Evolutionary conservation across 1,139 yeast genomes (phyloP).

Genomic region (Suhomyces yuchorum): DNA sequence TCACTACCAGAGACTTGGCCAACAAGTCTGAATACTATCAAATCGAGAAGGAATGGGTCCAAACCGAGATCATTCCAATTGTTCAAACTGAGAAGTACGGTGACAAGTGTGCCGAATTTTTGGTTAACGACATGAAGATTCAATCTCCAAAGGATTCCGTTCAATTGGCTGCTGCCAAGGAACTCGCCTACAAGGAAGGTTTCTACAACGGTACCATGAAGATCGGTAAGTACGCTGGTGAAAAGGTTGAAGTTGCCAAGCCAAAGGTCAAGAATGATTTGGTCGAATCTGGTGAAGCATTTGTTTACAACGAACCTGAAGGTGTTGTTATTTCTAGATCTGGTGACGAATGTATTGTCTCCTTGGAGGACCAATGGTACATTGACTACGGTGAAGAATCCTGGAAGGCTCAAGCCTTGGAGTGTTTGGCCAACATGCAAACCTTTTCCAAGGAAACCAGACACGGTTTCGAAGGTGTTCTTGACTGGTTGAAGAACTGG

Average conservation of each 20-base stretch:
- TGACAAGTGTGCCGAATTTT: conserved; percentile 79
- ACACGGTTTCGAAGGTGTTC: conserved; percentile 90
- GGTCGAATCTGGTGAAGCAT: conserved; percentile 76
- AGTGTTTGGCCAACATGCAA: conserved; percentile 76
- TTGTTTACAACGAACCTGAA: conserved; percentile 94
- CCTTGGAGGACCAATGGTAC: conserved; percentile 98
- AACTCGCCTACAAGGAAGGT: conserved; percentile 94
- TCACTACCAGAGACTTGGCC: conserved; percentile 79
- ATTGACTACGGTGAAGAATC: conserved; percentile 94
- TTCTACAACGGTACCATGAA: conserved; percentile 86
- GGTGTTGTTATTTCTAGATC: conserved; percentile 86
- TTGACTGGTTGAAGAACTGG: conserved; percentile 98
- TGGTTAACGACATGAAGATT: conserved; percentile 86
- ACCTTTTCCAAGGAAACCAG: conserved; percentile 83
- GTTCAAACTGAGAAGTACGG: conserved; percentile 86
- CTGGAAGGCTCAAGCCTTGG: conserved; percentile 87
- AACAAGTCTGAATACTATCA: conserved; percentile 92
- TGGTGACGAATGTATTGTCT: conserved; percentile 95
- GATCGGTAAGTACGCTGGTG: conserved; percentile 82
- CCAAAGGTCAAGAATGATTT: conserved; percentile 82
- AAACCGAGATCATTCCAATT: conserved; percentile 69
- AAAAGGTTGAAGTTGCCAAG: conserved; percentile 89
- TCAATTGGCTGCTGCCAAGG: conserved; percentile 89
- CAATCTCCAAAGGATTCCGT: conserved; percentile 92
- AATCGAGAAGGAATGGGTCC: conserved; percentile 86